Evolutionary conservation across 1,284 basidiomycete genomes (phyloP).

Genomic region (Pseudomicrostroma phylloplanum): DNA sequence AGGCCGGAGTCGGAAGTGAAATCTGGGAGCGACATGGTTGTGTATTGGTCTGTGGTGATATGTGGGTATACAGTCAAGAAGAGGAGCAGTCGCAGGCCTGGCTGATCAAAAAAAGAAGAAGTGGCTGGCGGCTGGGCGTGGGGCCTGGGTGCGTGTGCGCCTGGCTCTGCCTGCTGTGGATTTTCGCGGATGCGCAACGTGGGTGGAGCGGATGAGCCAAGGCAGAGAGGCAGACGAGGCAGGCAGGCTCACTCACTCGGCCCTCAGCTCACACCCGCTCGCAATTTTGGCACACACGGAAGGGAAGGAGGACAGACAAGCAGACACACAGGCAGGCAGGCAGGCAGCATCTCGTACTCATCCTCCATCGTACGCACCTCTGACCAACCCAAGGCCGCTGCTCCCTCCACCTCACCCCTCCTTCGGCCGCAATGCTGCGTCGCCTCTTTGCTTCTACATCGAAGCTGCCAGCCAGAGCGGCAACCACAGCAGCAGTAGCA

Average conservation of each 20-base stretch:
- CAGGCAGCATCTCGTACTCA: too few species aligned
- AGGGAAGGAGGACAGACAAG: too few species aligned
- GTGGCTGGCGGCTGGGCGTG: neutral
- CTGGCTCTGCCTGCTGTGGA: slow-evolving; percentile 2
- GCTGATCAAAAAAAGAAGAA: neutral
- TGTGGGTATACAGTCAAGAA: neutral
- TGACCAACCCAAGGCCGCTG: too few species aligned
- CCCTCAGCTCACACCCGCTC: too few species aligned
- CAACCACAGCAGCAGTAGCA: neutral
- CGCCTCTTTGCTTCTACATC: slow-evolving; percentile 1
- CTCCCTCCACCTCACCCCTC: neutral
- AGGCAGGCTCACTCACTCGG: neutral
- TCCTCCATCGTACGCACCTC: too few species aligned
- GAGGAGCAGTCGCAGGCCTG: neutral
- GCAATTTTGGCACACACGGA: too few species aligned
- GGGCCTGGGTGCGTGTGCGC: neutral
- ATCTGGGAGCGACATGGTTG: slow-evolving; percentile 48
- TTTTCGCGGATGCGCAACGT: slow-evolving; percentile 3
- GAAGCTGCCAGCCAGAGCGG: neutral
- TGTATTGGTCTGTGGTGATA: neutral
- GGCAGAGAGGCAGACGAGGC: neutral
- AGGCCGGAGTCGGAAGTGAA: slow-evolving; percentile 41
- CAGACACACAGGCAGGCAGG: too few species aligned
- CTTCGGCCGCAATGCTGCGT: neutral
- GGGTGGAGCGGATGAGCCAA: too few species aligned